Conservation (phyloP, 208 protist genomes). For the Wallacemonas sp. region DNA sequence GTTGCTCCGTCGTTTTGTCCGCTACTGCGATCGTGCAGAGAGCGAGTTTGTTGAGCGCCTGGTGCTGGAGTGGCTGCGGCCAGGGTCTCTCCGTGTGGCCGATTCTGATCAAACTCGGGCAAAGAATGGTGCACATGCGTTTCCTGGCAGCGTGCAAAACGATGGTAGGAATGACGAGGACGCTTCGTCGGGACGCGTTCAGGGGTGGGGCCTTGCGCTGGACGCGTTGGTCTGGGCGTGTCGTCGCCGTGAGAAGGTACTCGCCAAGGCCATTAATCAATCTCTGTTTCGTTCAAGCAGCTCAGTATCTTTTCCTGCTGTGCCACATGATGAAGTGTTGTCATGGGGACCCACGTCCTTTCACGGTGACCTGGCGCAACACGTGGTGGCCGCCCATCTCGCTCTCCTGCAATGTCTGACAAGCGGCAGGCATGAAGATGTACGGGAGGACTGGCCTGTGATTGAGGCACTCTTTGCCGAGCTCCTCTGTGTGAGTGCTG, state of each 20-base stretch:
- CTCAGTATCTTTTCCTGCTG: too few relatives aligned
- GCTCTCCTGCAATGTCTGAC: slow-evolving; percentile 59
- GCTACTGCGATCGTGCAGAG: slow-evolving; percentile 57
- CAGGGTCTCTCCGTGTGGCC: neutral
- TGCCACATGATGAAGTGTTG: too few relatives aligned
- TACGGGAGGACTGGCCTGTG: slow-evolving; percentile 53
- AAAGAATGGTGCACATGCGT: too few relatives aligned
- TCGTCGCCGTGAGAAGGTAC: slow-evolving; percentile 35
- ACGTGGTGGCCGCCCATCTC: slow-evolving; percentile 23
- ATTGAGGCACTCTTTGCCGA: slow-evolving; percentile 21
- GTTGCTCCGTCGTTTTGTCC: slow-evolving; percentile 45
- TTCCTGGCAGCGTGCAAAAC: too few relatives aligned
- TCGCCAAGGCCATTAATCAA: slow-evolving; percentile 14
- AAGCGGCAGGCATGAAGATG: slow-evolving; percentile 50
- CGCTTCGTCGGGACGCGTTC: too few relatives aligned
- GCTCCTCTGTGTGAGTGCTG: neutral
- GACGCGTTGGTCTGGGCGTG: slow-evolving; percentile 57
- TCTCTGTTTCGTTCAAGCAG: too few relatives aligned
- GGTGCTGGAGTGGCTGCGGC: slow-evolving; percentile 45
- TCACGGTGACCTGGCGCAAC: slow-evolving; percentile 25
- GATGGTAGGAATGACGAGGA: too few relatives aligned
- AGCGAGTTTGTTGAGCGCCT: slow-evolving; percentile 49
- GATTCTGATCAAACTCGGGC: too few relatives aligned
- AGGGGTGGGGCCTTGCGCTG: slow-evolving; percentile 35
- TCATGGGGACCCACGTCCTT: too few relatives aligned